These are phyloP conservation scores for Pseudogymnoascus sp. DNA, from an alignment of 2,329 filamentous ascomycete species.

Conservation along the genomic window DNA sequence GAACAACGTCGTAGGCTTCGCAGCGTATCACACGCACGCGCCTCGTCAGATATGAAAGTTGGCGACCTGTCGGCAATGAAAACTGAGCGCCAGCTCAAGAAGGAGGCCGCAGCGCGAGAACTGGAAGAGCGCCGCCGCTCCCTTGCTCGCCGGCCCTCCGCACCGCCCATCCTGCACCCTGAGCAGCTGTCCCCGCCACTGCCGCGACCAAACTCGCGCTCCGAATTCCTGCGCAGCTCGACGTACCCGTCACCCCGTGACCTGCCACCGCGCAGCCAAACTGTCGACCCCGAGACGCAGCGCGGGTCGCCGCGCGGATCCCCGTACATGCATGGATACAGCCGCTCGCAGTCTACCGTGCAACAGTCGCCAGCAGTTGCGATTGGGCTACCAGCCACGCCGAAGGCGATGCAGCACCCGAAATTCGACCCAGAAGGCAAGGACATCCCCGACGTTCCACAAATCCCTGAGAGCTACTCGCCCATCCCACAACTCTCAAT, in stretches of 20 bases:
- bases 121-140: slow-evolving; percentile 83
- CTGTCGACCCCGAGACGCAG: slow-evolving; percentile 38
- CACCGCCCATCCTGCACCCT: slow-evolving; percentile 72
- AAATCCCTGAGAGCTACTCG: slow-evolving; percentile 39
- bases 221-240: slow-evolving; percentile 19
- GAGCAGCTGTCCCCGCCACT: slow-evolving; percentile 33
- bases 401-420: slow-evolving; percentile 78
- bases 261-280: slow-evolving; percentile 51
- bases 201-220: slow-evolving; percentile 18
- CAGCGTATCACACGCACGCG: slow-evolving; percentile 30
- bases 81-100: slow-evolving; percentile 56
- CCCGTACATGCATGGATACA: slow-evolving; percentile 28
- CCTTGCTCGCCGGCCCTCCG: slow-evolving; percentile 69
- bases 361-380: slow-evolving; percentile 43
- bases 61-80: slow-evolving; percentile 48
- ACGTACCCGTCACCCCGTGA: slow-evolving; percentile 30
- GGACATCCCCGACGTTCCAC: slow-evolving; percentile 48
- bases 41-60: slow-evolving; percentile 38
- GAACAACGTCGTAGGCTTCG: slow-evolving; percentile 18
- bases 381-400: slow-evolving; percentile 81
- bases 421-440: slow-evolving; percentile 54
- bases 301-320: slow-evolving; percentile 16
- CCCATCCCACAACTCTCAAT: slow-evolving; percentile 14
- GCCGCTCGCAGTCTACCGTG: slow-evolving; percentile 23
- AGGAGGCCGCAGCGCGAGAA: slow-evolving; percentile 71